Conservation (phyloP, 768 basidiomycete genomes). For the Mycena metata region DNA sequence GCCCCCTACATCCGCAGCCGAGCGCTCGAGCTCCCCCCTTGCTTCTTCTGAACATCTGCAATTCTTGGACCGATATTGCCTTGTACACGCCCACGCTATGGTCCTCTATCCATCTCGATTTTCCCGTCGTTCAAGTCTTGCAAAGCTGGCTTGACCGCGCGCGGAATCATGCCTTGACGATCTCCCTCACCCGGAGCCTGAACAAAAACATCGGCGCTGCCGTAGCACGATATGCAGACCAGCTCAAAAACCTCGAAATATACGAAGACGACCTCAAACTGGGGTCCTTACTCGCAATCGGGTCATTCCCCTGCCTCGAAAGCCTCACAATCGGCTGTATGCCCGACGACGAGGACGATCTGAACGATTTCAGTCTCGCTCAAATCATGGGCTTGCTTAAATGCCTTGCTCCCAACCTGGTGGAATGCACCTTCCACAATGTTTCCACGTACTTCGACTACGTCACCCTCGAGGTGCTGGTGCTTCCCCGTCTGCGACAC, state of each 20-base stretch:
- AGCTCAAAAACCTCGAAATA: not conserved
- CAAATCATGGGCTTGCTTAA: not conserved
- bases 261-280: not conserved
- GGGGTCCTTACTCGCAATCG: not conserved
- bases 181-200: not conserved
- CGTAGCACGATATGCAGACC: not conserved
- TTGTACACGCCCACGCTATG: not conserved
- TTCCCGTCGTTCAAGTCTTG: not conserved
- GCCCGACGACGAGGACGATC: not conserved
- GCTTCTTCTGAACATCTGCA: not conserved
- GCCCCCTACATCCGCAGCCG: not conserved
- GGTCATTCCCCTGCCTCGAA: not conserved
- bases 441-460: not conserved
- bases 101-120: not conserved
- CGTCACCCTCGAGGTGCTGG: constrained; percentile 4
- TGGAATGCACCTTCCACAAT: not conserved
- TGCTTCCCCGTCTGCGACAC: not conserved
- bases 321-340: not conserved
- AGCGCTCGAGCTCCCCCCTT: not conserved
- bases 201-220: not conserved
- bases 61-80: not conserved
- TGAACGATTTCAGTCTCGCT: not conserved
- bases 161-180: not conserved
- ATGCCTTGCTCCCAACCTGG: not conserved
- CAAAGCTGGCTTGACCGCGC: not conserved